A percentile compares a stretch with the other conserved stretches of the same genome.
Conservation (phyloP, 2,329 filamentous ascomycete species). For the Akanthomyces muscarius region DNA sequence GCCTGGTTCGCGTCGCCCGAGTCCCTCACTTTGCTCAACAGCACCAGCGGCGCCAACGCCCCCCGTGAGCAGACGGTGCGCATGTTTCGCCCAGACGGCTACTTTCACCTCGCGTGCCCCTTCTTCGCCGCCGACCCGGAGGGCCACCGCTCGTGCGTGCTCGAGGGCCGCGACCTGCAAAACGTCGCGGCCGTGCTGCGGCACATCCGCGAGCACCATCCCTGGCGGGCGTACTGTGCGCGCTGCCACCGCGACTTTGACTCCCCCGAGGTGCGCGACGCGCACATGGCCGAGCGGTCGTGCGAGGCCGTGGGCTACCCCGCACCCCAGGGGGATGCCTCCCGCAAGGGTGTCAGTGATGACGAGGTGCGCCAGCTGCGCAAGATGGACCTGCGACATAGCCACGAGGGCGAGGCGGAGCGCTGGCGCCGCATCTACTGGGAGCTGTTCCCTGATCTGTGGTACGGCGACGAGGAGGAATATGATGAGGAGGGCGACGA, state of each 20-base stretch:
- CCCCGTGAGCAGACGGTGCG: not conserved
- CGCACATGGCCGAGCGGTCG: not conserved
- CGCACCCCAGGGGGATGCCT: not conserved
- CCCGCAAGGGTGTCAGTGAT: constrained; percentile 1
- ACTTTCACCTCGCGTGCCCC: constrained; percentile 6
- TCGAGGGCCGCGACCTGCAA: not conserved
- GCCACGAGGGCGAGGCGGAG: not conserved
- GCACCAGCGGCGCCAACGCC: too few species aligned
- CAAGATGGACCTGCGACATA: not conserved
- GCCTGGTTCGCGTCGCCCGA: not conserved
- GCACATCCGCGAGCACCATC: not conserved
- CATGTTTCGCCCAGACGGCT: not conserved
- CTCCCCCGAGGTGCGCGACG: not conserved
- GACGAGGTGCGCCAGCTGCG: not conserved
- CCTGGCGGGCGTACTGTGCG: not conserved
- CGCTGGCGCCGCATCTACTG: not conserved
- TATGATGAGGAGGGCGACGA: too few species aligned
- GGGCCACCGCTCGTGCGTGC: not conserved
- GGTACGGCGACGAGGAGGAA: not conserved
- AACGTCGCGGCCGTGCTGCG: not conserved
- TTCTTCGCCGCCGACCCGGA: constrained; percentile 1
- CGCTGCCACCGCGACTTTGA: not conserved
- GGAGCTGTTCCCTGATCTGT: not conserved
- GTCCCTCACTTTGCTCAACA: not conserved
- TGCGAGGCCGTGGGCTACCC: not conserved